Evolutionary conservation across 2,329 filamentous ascomycete species (phyloP).

Genomic region (Beauveria sp.): DNA sequence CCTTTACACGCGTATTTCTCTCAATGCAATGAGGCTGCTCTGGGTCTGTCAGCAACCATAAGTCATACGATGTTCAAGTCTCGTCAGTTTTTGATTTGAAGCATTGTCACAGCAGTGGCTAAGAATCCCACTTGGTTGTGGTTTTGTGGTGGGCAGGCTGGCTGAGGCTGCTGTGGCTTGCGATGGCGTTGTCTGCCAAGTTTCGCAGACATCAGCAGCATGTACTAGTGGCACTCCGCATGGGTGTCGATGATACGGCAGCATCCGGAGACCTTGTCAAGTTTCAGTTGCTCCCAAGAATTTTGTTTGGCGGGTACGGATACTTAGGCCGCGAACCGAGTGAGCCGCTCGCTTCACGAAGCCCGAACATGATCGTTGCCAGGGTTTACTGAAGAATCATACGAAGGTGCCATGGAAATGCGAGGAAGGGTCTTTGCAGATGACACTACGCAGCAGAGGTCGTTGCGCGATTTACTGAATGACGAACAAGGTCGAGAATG

Average conservation of each 20-base stretch:
- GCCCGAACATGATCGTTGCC: neutral
- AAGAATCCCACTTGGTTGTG: too few species aligned
- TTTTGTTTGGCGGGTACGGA: constrained; percentile 23
- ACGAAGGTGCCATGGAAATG: neutral
- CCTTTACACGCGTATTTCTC: neutral
- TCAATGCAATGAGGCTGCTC: too few species aligned
- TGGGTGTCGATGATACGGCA: constrained; percentile 28
- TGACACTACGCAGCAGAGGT: neutral
- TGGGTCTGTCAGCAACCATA: too few species aligned
- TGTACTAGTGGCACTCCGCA: constrained; percentile 18
- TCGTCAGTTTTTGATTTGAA: too few species aligned
- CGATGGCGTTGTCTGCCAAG: neutral
- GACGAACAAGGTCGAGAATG: neutral
- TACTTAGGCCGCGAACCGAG: constrained; percentile 31
- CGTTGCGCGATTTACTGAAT: neutral
- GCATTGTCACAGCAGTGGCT: neutral
- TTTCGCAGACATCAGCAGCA: neutral
- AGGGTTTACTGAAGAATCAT: neutral
- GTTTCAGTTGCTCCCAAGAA: constrained; percentile 1
- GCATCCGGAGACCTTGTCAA: constrained; percentile 20
- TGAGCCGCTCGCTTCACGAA: constrained; percentile 20
- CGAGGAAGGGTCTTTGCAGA: neutral
- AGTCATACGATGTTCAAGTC: too few species aligned
- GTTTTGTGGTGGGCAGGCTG: neutral
- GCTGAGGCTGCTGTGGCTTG: neutral